A percentile compares a stretch with the other conserved stretches of the same genome.
Evolutionary conservation across 2,329 filamentous ascomycete genomes (phyloP).

Genomic region (Epichloe festucae): DNA sequence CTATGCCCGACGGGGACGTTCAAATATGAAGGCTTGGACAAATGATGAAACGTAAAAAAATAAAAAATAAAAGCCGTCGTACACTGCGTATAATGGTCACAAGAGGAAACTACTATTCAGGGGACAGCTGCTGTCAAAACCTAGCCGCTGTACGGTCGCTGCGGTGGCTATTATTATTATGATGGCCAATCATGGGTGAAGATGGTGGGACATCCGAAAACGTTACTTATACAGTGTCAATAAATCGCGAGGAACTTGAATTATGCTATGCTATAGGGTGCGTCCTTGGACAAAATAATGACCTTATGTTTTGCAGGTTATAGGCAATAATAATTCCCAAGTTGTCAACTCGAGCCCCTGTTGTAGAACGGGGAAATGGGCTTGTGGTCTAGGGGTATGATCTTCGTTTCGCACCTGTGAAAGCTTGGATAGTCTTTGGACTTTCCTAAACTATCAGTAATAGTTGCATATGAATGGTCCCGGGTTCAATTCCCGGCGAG

Average conservation of each 20-base stretch:
- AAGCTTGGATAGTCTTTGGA: not conserved
- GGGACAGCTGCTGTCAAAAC: too few species aligned
- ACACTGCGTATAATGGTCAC: too few species aligned
- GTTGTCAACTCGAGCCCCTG: not conserved
- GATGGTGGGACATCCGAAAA: too few species aligned
- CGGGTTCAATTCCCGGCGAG: constrained; percentile 8
- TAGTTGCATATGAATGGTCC: constrained; percentile 8
- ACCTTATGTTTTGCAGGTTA: not conserved
- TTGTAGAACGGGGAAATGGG: not conserved
- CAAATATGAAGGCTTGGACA: too few species aligned
- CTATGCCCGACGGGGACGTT: not conserved
- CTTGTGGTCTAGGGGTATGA: constrained; percentile 9
- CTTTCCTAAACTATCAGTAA: not conserved
- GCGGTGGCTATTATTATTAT: too few species aligned
- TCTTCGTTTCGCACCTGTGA: constrained; percentile 9
- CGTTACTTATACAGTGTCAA: too few species aligned
- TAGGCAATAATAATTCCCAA: fast-evolving
- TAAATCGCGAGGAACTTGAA: not conserved
- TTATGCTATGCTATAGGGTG: not conserved
- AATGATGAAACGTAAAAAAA: too few species aligned
- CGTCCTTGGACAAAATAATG: not conserved
- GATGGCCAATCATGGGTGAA: too few species aligned
- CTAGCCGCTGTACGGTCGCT: too few species aligned
- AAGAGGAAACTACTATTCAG: too few species aligned
- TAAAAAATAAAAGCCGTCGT: too few species aligned